phyloP scores from a whole-genome alignment of 495 filamentous ascomycete species.

The Aspergillus mulundensis region DNA sequence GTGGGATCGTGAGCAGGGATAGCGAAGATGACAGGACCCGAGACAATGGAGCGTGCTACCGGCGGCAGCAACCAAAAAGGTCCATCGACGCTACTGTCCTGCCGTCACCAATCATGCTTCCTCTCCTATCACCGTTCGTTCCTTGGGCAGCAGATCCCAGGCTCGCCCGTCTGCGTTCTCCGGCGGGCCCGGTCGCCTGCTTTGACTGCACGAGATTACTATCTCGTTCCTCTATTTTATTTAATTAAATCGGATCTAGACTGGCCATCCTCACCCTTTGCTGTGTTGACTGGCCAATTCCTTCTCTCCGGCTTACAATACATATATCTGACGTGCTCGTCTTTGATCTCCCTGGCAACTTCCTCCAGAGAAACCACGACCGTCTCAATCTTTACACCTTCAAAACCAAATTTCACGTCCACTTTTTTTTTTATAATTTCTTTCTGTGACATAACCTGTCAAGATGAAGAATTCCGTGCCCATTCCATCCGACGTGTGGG shows the following conservation, averaged over 20 bases:
- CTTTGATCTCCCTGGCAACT: conserved; percentile 7
- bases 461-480: conserved; percentile 39
- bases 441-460: no score
- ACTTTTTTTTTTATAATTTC: no score
- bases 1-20: neutral
- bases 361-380: conserved; percentile 2
- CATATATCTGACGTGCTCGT: conserved; percentile 17
- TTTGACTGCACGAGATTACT: conserved; percentile 15
- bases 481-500: conserved; percentile 47
- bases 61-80: conserved; percentile 18
- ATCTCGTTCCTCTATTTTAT: neutral
- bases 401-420: no score
- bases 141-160: conserved; percentile 21
- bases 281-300: neutral
- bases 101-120: conserved; percentile 2
- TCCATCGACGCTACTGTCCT: conserved; percentile 6
- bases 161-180: conserved; percentile 1
- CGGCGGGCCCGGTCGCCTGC: conserved; percentile 12
- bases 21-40: conserved; percentile 24
- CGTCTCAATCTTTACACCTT: no score
- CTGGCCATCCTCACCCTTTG: neutral
- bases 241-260: neutral
- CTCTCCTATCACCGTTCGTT: conserved; percentile 3
- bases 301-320: conserved; percentile 8
- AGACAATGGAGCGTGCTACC: conserved; percentile 25